Evolutionary conservation across 2,329 filamentous ascomycete species (phyloP).

Genomic region (Hymenoscyphus salicellus): DNA sequence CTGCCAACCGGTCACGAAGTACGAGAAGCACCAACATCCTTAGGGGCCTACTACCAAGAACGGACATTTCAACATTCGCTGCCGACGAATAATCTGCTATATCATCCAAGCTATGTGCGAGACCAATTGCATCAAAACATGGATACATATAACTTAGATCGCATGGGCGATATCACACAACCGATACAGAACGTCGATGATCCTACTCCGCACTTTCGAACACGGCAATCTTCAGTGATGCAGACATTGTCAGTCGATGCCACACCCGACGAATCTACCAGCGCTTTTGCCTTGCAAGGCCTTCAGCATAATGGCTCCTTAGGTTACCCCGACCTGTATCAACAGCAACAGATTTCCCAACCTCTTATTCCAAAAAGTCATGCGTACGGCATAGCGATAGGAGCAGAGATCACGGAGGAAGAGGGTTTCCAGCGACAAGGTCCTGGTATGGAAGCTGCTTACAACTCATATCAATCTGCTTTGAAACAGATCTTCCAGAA

Average conservation of each 20-base stretch:
- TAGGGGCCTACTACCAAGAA: constrained; percentile 57
- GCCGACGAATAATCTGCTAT: too few relatives aligned
- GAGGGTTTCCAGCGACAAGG: constrained; percentile 55
- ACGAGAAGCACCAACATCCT: too few relatives aligned
- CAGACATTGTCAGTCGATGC: constrained; percentile 72
- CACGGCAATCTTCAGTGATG: constrained; percentile 72
- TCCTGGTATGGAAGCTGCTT: constrained; percentile 60
- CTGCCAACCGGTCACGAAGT: too few relatives aligned
- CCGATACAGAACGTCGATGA: constrained; percentile 70
- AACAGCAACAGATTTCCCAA: constrained; percentile 48
- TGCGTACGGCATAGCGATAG: constrained; percentile 49
- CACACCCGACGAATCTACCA: constrained; percentile 64
- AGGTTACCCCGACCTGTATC: constrained; percentile 59
- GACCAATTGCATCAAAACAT: too few relatives aligned
- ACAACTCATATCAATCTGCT: constrained; percentile 60
- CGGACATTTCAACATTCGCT: constrained; percentile 74
- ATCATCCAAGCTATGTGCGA: too few relatives aligned
- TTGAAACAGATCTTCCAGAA: constrained; percentile 61
- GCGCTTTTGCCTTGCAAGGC: constrained; percentile 54
- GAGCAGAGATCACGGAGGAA: constrained; percentile 51
- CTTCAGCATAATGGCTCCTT: constrained; percentile 50
- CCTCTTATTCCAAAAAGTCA: too few relatives aligned
- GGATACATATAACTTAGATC: too few relatives aligned
- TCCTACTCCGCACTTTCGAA: constrained; percentile 66
- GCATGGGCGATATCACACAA: constrained; percentile 64